Evolutionary conservation across 2,329 filamentous ascomycete species (phyloP).

Genomic region (Aspergillus clavatus): DNA sequence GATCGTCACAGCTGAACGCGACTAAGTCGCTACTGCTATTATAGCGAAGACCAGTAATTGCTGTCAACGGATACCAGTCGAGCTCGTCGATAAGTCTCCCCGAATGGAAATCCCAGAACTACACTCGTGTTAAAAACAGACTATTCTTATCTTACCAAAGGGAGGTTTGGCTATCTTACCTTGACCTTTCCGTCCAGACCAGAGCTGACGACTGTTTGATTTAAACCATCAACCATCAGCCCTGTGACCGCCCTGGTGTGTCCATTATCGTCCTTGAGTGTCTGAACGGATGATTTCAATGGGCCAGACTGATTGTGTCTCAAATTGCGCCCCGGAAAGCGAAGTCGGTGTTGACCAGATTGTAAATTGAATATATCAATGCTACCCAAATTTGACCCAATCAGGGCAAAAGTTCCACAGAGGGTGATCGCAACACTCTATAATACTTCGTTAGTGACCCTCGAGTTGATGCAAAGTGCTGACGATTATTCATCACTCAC

Average conservation of each 20-base stretch:
- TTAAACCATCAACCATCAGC: slow-evolving; percentile 81
- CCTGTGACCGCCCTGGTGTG: slow-evolving; percentile 82
- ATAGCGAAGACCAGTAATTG: slow-evolving; percentile 72
- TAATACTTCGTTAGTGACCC: background rate
- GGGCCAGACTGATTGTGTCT: slow-evolving; percentile 35
- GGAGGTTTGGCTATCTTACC: slow-evolving; percentile 27
- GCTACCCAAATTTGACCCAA: slow-evolving; percentile 76
- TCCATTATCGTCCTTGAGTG: slow-evolving; percentile 53
- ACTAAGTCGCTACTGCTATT: slow-evolving; percentile 79
- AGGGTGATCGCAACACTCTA: background rate
- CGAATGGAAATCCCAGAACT: slow-evolving; percentile 92
- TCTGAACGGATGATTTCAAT: slow-evolving; percentile 32
- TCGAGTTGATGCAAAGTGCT: no score
- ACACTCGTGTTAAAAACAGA: slow-evolving; percentile 1
- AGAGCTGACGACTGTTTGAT: slow-evolving; percentile 79
- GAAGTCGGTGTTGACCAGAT: slow-evolving; percentile 80
- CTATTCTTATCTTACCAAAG: background rate
- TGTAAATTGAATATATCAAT: slow-evolving; percentile 97
- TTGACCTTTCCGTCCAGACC: slow-evolving; percentile 88
- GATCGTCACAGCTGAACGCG: slow-evolving; percentile 82
- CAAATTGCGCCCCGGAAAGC: slow-evolving; percentile 67
- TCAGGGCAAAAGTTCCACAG: background rate
- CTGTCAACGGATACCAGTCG: slow-evolving; percentile 73
- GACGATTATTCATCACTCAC: slow-evolving; percentile 22
- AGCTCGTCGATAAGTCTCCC: slow-evolving; percentile 75